Conservation (phyloP, 2,329 filamentous ascomycete genomes). For the Penicillium sp. region DNA sequence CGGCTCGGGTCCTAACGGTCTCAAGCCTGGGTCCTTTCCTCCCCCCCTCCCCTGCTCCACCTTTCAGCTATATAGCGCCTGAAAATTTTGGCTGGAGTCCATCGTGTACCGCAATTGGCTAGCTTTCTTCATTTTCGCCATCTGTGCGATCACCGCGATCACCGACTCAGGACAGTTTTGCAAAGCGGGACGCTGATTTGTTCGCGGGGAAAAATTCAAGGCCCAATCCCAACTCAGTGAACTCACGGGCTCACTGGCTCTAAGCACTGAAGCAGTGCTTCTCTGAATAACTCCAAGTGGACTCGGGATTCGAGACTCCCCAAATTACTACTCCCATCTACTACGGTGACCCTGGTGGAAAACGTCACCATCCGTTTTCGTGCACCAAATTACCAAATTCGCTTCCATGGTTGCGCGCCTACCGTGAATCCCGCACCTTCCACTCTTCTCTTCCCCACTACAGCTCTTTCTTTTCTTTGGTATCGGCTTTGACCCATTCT, state of each 20-base stretch:
- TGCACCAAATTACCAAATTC: not conserved
- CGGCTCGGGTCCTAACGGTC: not conserved
- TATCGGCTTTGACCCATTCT: constrained; percentile 19
- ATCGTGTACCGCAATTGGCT: not conserved
- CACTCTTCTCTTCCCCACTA: constrained; percentile 17
- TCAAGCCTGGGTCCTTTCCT: constrained; percentile 7
- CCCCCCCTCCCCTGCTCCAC: constrained; percentile 7
- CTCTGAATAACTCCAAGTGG: too few relatives aligned
- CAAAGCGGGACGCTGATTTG: constrained; percentile 10
- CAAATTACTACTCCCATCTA: not conserved
- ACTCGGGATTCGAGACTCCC: not conserved
- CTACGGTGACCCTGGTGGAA: not conserved
- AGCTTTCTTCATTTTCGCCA: not conserved
- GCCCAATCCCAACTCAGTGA: constrained; percentile 6
- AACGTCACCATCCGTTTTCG: constrained; percentile 27
- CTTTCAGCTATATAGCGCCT: constrained; percentile 8
- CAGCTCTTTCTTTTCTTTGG: constrained; percentile 14
- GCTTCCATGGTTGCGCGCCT: constrained; percentile 20
- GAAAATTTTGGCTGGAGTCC: not conserved
- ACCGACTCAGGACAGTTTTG: not conserved
- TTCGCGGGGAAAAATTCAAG: constrained; percentile 6
- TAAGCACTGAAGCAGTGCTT: too few relatives aligned
- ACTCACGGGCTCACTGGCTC: too few relatives aligned
- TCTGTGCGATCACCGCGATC: not conserved
- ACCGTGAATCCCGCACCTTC: constrained; percentile 17